Base-by-base conservation (phyloP, 129 eudicot genomes). In the Escallonia rubra region DNA sequence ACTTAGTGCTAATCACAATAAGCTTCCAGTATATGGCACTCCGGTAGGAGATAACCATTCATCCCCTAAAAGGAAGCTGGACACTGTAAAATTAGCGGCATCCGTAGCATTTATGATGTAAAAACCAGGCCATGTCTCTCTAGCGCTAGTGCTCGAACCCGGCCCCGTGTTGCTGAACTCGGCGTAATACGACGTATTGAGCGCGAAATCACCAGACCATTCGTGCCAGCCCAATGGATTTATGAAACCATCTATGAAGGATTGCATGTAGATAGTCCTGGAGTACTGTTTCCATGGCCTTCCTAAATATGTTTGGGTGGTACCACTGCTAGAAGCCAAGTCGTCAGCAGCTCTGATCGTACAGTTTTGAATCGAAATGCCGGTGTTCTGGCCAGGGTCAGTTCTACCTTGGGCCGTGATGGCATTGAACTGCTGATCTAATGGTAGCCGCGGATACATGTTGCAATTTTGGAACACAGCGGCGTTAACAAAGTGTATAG, bases 381-480 rank as follows among this genome's bases (percentile, higher is more conserved):
- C 98, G 0, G 98, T 92, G 82, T 86, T 89, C 49, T 92, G 98
- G 34, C 84, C 82, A 0, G 89, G 97, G 61, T 88, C 96, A 1
- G 97, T 85, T 65, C 97, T 63, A 8, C 97, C 97, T 40, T 91
- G 96, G 3, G 97, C 97, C 0, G 97, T 91, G 41, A 91, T 88
- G 42, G 85, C 91, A 40, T 91, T 88, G 85, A 82, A 92, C 14
- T 92, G 96, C 7, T 74, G 64, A 8, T 74, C 45, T 78, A 88
- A 66, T 0, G 98, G 98, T 5, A 74, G 68, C 3, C 96, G 87
- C 1, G 98, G 95, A 67, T 89, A 89, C 0, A 92, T 47, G 79
- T 84, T 92, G 73, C 96, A 92, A 62, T 81, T 76, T 51, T 92
- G 98, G 41, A 88, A 78, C 9, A 92, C 80, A 0, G 93, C 92